A percentile compares a stretch with the other conserved stretches of the same genome.
Evolutionary conservation across 2,329 filamentous ascomycete species (phyloP).

Genomic region (Colletotrichum aenigma): DNA sequence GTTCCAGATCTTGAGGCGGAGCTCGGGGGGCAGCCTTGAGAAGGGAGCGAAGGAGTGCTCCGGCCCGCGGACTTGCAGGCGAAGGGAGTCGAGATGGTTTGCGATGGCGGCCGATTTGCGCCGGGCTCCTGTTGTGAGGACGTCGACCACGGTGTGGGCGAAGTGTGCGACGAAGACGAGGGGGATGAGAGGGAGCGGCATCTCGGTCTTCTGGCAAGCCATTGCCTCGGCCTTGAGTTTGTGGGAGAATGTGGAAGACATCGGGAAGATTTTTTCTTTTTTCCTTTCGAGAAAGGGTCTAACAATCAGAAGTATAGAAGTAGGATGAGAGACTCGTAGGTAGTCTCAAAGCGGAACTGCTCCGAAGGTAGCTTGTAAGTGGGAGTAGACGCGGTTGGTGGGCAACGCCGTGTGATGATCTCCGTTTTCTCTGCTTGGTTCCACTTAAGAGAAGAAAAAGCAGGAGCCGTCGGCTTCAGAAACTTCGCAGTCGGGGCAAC

Average conservation of each 20-base stretch:
- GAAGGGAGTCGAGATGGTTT: neutral
- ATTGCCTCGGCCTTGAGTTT: constrained; percentile 3
- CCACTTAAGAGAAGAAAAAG: neutral
- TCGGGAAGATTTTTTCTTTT: neutral
- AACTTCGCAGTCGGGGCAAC: neutral
- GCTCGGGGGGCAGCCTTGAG: constrained; percentile 2
- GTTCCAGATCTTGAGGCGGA: constrained; percentile 19
- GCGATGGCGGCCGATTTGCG: constrained; percentile 4
- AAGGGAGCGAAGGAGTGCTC: constrained; percentile 11
- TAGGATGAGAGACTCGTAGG: neutral
- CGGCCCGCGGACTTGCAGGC: constrained; percentile 12
- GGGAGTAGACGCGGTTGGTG: neutral
- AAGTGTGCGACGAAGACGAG: constrained; percentile 18
- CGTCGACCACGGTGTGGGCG: constrained; percentile 1
- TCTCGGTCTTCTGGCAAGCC: neutral
- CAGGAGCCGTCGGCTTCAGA: neutral
- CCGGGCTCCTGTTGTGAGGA: constrained; percentile 1
- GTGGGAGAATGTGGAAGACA: neutral
- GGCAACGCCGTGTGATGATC: neutral
- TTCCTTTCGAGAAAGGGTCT: neutral
- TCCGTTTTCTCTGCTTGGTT: neutral
- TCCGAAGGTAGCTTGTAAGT: neutral
- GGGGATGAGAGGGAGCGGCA: constrained; percentile 13
- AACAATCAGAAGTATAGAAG: neutral
- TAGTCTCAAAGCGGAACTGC: neutral